A percentile compares a stretch with the other conserved stretches of the same genome.
Conservation (phyloP, 1,139 yeast genomes). For the Scheffersomyces insectosa region DNA sequence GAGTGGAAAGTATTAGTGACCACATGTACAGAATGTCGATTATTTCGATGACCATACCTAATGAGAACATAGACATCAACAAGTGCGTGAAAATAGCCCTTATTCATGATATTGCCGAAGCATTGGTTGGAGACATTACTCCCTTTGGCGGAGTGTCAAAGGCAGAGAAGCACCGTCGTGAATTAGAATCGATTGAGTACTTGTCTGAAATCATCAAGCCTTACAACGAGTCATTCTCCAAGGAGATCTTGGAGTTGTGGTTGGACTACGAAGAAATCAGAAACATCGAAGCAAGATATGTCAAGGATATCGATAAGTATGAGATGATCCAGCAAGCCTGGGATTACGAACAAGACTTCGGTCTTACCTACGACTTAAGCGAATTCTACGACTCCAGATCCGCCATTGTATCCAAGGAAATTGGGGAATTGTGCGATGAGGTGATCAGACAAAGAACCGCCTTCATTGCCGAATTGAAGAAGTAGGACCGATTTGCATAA, state of each 20-base stretch:
- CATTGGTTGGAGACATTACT: slow-evolving; percentile 92
- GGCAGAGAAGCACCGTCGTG: slow-evolving; percentile 76
- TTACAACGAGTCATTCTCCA: slow-evolving; percentile 63
- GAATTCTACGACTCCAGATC: slow-evolving; percentile 69
- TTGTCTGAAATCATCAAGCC: slow-evolving; percentile 61
- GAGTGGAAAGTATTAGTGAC: slow-evolving; percentile 79
- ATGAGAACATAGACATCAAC: slow-evolving; percentile 26
- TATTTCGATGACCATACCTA: slow-evolving; percentile 71
- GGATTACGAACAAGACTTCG: slow-evolving; percentile 76
- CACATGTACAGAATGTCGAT: slow-evolving; percentile 98
- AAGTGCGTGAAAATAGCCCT: slow-evolving; percentile 85
- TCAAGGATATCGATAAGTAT: slow-evolving; percentile 91
- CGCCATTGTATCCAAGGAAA: slow-evolving; percentile 71
- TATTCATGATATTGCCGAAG: slow-evolving; percentile 93
- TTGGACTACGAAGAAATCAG: slow-evolving; percentile 86
- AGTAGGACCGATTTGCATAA: neutral
- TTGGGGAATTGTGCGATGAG: slow-evolving; percentile 69
- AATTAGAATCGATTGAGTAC: slow-evolving; percentile 70
- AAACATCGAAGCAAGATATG: slow-evolving; percentile 81
- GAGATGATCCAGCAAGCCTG: slow-evolving; percentile 89
- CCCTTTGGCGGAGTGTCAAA: slow-evolving; percentile 78
- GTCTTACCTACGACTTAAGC: slow-evolving; percentile 56
- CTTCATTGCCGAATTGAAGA: slow-evolving; percentile 30
- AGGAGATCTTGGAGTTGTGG: slow-evolving; percentile 76
- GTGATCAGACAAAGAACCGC: slow-evolving; percentile 57